phyloP scores from a whole-genome alignment of 495 filamentous ascomycete species.

The Hyaloscypha hepaticicola region DNA sequence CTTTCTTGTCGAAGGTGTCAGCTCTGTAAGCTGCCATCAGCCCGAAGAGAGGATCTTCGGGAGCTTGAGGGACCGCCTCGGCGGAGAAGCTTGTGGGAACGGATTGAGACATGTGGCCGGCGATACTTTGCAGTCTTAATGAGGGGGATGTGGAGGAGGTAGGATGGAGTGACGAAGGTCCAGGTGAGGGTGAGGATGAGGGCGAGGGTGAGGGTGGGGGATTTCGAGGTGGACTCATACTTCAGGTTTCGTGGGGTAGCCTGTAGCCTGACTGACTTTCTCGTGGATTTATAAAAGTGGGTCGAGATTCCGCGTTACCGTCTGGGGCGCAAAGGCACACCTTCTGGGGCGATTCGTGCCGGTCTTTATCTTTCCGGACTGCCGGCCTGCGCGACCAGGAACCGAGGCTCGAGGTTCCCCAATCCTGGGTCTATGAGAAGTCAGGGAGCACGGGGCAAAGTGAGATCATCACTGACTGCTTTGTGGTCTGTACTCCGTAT shows the following conservation, averaged over 20 bases:
- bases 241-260: neutral
- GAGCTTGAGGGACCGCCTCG: constrained; percentile 81
- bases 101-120: constrained; percentile 50
- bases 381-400: neutral
- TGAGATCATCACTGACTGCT: neutral
- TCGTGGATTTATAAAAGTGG: neutral
- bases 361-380: neutral
- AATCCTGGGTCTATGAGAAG: too few species aligned
- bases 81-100: constrained; percentile 70
- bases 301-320: neutral
- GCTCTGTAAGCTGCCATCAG: constrained; percentile 85
- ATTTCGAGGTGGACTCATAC: neutral
- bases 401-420: neutral
- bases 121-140: constrained; percentile 37
- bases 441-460: too few species aligned
- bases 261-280: too few species aligned
- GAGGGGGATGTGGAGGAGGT: constrained; percentile 17
- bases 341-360: neutral
- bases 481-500: neutral
- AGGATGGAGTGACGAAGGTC: constrained; percentile 1
- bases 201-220: neutral
- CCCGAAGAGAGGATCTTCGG: constrained; percentile 94
- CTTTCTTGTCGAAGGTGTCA: constrained; percentile 81
- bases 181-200: neutral
- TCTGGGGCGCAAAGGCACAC: neutral